Percentiles rank a stretch among this genome's conserved stretches.
Evolutionary conservation across 2,329 filamentous ascomycete genomes (phyloP).

Genomic region (Penicillium sclerotiorum): DNA sequence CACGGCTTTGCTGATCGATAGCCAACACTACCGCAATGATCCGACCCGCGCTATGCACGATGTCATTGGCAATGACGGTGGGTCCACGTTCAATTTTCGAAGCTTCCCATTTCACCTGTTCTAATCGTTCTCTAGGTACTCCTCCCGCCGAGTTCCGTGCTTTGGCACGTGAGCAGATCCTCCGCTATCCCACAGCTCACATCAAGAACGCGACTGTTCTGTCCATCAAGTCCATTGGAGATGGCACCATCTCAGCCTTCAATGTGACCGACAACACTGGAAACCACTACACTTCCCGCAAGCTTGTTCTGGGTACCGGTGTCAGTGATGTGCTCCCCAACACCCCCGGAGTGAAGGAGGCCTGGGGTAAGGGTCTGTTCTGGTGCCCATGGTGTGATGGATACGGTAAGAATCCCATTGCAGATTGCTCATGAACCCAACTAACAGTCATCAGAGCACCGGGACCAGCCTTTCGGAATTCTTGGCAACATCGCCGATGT

Average conservation of each 20-base stretch:
- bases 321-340: constrained; percentile 11
- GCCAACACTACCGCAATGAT: constrained; percentile 60
- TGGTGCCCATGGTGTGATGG: constrained; percentile 57
- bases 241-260: constrained; percentile 50
- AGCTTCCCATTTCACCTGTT: not conserved
- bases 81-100: constrained; percentile 4
- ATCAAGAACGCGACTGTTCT: constrained; percentile 54
- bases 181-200: constrained; percentile 53
- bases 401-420: constrained; percentile 21
- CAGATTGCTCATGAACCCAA: not conserved
- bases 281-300: constrained; percentile 23
- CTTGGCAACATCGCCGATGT: constrained; percentile 51
- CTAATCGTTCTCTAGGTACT: constrained; percentile 1
- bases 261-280: constrained; percentile 42
- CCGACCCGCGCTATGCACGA: constrained; percentile 64
- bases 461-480: constrained; percentile 50
- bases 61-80: constrained; percentile 63
- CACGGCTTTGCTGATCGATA: constrained; percentile 60
- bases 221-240: constrained; percentile 17
- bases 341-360: constrained; percentile 37
- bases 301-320: constrained; percentile 15
- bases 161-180: constrained; percentile 56
- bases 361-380: constrained; percentile 63
- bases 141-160: constrained; percentile 57
- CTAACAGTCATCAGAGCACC: not conserved